Conservation (phyloP, 305 asterid genomes). For the Solanum hybrid region DNA sequence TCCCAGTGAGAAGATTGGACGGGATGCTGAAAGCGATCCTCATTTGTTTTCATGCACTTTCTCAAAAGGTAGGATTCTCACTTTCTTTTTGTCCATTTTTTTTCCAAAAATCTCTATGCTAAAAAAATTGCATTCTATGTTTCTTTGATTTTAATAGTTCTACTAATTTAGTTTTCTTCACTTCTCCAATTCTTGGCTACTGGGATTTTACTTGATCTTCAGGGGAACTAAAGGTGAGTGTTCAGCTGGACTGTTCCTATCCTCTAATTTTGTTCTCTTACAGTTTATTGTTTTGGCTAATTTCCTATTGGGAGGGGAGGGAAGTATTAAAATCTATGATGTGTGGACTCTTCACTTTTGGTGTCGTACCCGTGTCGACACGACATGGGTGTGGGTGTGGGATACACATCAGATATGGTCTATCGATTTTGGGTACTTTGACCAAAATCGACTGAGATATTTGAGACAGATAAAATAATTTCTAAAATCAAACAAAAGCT, state of each 20-base stretch:
- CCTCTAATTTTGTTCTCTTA: neutral
- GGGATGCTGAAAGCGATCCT: constrained; percentile 84
- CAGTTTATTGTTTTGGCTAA: neutral
- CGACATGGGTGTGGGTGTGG: neutral
- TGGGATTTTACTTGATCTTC: constrained; percentile 33
- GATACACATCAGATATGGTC: neutral
- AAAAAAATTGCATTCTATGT: neutral
- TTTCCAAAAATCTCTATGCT: neutral
- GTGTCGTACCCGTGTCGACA: neutral
- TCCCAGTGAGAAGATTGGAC: constrained; percentile 62
- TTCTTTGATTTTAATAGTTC: neutral
- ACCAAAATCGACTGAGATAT: neutral
- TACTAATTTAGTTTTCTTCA: constrained; percentile 35
- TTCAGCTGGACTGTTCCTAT: constrained; percentile 4
- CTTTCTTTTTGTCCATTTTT: neutral
- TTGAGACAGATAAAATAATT: neutral
- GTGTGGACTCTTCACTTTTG: neutral
- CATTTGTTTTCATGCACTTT: constrained; percentile 76
- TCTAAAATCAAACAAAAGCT: neutral
- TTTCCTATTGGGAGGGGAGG: neutral
- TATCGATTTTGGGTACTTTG: neutral
- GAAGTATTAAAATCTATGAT: neutral
- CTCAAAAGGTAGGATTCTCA: constrained; percentile 41
- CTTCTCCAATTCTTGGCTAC: constrained; percentile 17
- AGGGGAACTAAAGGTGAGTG: constrained; percentile 83